phyloP scores from a whole-genome alignment of 108 stramenopile genomes.

The Pseudonitzschia multistriata region DNA sequence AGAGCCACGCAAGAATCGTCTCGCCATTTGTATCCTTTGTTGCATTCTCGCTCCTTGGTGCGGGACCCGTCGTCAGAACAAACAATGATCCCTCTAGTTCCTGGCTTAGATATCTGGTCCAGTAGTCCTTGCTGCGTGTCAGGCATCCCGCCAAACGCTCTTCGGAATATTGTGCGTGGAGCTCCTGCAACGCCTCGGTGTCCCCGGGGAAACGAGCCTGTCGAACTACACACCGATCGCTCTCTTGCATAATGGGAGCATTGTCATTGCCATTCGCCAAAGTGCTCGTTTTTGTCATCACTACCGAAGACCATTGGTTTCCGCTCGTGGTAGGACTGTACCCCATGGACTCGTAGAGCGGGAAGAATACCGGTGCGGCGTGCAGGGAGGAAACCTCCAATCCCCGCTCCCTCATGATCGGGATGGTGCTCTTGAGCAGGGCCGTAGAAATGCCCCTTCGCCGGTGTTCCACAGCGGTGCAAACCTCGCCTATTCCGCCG shows the following conservation, averaged over 20 bases:
- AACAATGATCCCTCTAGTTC: slow-evolving; percentile 55
- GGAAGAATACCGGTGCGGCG: slow-evolving; percentile 63
- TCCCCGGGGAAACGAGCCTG: slow-evolving; percentile 63
- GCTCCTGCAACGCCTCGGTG: slow-evolving; percentile 31
- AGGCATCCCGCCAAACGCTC: slow-evolving; percentile 58
- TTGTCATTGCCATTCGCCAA: neutral
- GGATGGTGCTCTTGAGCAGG: slow-evolving; percentile 55
- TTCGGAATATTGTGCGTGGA: slow-evolving; percentile 66
- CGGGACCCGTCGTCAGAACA: slow-evolving; percentile 24
- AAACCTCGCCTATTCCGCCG: slow-evolving; percentile 83
- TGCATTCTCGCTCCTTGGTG: neutral
- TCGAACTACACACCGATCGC: slow-evolving; percentile 22
- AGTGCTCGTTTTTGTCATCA: neutral
- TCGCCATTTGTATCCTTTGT: slow-evolving; percentile 7
- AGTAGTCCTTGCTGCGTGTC: slow-evolving; percentile 54
- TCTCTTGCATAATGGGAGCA: neutral
- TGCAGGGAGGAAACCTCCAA: slow-evolving; percentile 64
- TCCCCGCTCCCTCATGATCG: slow-evolving; percentile 46
- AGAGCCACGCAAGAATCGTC: slow-evolving; percentile 57
- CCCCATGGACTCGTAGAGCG: slow-evolving; percentile 55
- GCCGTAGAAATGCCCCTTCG: slow-evolving; percentile 55
- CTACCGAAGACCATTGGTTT: slow-evolving; percentile 54
- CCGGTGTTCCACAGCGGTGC: slow-evolving; percentile 54
- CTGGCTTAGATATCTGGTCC: slow-evolving; percentile 60
- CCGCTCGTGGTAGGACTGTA: slow-evolving; percentile 31